phyloP scores from a whole-genome alignment of 306 rosid genomes.

The Fragaria vesca region DNA sequence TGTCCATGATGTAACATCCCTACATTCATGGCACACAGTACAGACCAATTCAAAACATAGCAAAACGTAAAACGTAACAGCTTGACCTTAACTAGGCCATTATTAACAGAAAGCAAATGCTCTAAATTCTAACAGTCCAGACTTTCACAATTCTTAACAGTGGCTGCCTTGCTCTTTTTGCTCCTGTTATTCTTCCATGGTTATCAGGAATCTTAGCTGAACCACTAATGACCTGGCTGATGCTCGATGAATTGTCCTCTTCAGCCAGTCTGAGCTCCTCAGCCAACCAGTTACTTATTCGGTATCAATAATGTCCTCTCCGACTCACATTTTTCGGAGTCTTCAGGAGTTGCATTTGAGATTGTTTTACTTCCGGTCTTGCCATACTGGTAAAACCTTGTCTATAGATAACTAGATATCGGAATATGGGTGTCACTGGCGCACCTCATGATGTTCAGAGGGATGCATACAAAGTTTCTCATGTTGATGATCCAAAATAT shows the following conservation, averaged over 20 bases:
- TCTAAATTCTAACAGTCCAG: no score
- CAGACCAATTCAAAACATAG: no score
- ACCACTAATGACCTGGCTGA: background rate
- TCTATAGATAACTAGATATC: conserved; percentile 33
- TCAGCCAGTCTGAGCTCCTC: conserved; percentile 25
- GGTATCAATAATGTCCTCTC: conserved; percentile 9
- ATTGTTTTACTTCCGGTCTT: conserved; percentile 42
- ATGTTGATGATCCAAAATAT: conserved; percentile 26
- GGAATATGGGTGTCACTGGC: conserved; percentile 39
- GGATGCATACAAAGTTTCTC: conserved; percentile 11
- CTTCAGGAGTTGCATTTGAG: conserved; percentile 44
- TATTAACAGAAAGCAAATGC: no score
- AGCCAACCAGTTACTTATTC: conserved; percentile 26
- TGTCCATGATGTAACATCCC: no score
- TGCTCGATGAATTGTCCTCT: background rate
- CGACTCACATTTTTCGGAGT: conserved; percentile 18
- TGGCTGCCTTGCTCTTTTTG: conserved; percentile 18
- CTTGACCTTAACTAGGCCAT: no score
- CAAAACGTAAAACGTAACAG: no score
- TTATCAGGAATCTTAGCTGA: conserved; percentile 22
- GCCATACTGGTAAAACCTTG: conserved; percentile 48
- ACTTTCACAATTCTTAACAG: no score
- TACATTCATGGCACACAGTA: no score
- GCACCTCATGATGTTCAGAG: conserved; percentile 44
- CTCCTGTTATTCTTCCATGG: conserved; percentile 16